Percentiles rank a stretch among this genome's conserved stretches.
Conservation (phyloP, 345 rosid species). For the Erysimum cheiranthoides region DNA sequence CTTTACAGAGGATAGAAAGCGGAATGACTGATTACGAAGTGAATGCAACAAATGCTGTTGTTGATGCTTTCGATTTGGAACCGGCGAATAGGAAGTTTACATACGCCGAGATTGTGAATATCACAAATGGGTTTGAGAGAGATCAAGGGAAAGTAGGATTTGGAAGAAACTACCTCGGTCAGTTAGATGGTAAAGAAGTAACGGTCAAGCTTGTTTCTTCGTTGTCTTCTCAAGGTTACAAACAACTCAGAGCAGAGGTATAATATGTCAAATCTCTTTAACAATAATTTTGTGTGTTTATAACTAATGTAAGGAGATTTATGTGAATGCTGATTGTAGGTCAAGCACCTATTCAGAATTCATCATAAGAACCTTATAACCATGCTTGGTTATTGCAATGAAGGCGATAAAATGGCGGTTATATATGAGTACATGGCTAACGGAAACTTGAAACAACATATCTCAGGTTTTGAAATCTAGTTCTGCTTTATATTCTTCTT, state of each 20-base stretch:
- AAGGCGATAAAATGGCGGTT: constrained; percentile 52
- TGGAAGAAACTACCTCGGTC: constrained; percentile 59
- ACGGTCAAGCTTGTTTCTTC: constrained; percentile 63
- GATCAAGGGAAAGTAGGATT: constrained; percentile 60
- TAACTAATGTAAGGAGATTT: background rate
- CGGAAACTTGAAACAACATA: constrained; percentile 53
- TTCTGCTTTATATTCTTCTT: constrained; percentile 9
- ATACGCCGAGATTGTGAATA: constrained; percentile 46
- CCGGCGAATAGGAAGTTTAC: constrained; percentile 43
- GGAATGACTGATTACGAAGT: constrained; percentile 37
- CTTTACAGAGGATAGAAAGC: constrained; percentile 42
- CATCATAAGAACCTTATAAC: constrained; percentile 63
- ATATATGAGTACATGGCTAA: constrained; percentile 62
- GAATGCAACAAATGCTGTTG: constrained; percentile 30
- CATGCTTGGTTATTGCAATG: constrained; percentile 62
- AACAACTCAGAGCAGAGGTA: constrained; percentile 60
- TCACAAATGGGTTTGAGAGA: constrained; percentile 53
- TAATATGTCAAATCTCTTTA: background rate
- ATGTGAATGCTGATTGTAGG: constrained; percentile 50
- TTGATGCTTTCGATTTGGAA: constrained; percentile 41
- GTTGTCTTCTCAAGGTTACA: constrained; percentile 53
- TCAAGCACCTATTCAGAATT: constrained; percentile 54
- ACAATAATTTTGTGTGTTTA: background rate
- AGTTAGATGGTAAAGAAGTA: constrained; percentile 54
- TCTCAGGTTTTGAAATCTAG: constrained; percentile 48